Conservation (phyloP, 1,284 basidiomycete species). For the Vanrija sp. region DNA sequence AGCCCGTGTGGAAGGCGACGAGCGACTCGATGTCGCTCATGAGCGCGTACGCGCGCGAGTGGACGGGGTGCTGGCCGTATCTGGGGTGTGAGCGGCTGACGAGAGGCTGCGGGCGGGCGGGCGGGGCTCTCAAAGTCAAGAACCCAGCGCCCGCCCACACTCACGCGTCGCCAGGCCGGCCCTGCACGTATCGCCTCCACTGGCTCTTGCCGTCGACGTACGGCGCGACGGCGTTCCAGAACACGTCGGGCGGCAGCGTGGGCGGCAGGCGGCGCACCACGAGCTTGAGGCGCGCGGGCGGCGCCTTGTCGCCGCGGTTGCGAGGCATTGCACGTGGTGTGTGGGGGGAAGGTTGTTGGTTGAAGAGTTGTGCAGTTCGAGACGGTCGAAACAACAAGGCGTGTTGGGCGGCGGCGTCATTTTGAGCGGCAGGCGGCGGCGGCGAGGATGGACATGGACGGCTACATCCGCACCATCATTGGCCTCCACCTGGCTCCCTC, state of each 20-base stretch:
- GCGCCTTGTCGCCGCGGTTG: constrained; percentile 1
- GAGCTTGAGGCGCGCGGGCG: constrained; percentile 65
- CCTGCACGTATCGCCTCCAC: constrained; percentile 66
- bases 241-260: constrained; percentile 83
- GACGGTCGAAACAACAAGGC: not conserved
- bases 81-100: constrained; percentile 34
- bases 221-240: constrained; percentile 82
- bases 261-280: constrained; percentile 85
- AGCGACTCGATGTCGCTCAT: constrained; percentile 73
- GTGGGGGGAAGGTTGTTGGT: not conserved
- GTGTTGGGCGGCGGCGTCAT: constrained; percentile 1
- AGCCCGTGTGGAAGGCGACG: constrained; percentile 72
- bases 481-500: not conserved
- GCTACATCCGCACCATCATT: too few relatives aligned
- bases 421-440: not conserved
- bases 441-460: too few relatives aligned
- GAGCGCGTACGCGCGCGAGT: constrained; percentile 86
- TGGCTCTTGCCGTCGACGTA: constrained; percentile 75
- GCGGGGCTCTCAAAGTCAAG: too few relatives aligned
- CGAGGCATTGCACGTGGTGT: not conserved
- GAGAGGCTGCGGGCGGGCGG: not conserved
- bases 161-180: constrained; percentile 69
- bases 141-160: constrained; percentile 34
- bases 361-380: not conserved
- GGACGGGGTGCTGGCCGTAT: constrained; percentile 67